Base-by-base conservation (phyloP, 768 basidiomycete species). In the Termitomyces sp. region DNA sequence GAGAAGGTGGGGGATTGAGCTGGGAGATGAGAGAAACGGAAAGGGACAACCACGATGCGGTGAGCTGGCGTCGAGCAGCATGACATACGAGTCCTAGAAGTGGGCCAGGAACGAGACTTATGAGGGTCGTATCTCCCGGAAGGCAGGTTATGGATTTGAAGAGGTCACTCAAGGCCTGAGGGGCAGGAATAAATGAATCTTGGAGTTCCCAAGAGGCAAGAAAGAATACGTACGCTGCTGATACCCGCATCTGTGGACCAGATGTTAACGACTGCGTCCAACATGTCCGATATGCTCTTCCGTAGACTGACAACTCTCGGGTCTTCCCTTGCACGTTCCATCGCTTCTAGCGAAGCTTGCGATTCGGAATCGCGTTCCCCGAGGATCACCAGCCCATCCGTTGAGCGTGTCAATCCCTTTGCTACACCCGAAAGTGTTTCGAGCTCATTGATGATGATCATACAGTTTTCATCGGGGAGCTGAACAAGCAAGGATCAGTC, bases 111-210 rank as follows among this genome's bases (percentile, higher is more conserved):
- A 91, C 85, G 0, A 97, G 79, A 0, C 93, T 89, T 9, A 97
- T 76, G 16, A 97, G 69, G 0, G 93, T 96, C 20, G 75, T 79
- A 55, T 94, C 91, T 3, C 81, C 76, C 0, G 91, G 89, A 32
- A 95, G 79, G 2, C 87, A 85, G 0, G 95, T 93, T 56, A 95
- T 89, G 0, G 91, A 88, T 60, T 90, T 92, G 75, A 95, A 81
- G 36, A 96, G 76, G 62, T 93, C 87, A 75, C 89, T 93, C 60
- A 93, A 72, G 5, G 86, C 85, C 92, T 94, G 39, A 8, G 26
- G 5, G 48, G 12, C 57, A 58, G 34, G 10, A 22, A 42, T 14
- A n/a, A 36, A 27, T 20, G 27, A 52, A 40, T 14, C 45, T 12
- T 37, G 36, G n/a, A 34, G 43, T 57, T 43, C 36, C 33, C 20